Conservation (phyloP, 179 eudicot species). For the Spergularia azorica region DNA sequence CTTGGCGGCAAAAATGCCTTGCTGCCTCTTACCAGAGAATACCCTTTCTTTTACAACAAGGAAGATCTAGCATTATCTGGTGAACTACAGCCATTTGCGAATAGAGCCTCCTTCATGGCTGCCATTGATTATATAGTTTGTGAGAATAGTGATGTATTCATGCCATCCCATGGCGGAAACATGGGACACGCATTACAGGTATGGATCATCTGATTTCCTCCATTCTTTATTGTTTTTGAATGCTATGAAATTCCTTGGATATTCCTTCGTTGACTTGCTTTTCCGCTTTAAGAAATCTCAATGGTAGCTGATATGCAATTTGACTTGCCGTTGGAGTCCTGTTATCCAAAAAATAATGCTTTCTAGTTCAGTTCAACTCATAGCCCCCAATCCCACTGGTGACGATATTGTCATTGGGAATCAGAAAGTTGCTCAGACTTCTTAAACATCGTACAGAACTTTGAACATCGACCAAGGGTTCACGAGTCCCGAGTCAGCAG, state of each 20-base stretch:
- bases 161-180: conserved; percentile 98
- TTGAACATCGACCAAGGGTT: background rate
- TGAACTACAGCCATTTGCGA: conserved; percentile 69
- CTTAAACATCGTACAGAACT: background rate
- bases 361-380: no score
- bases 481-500: background rate
- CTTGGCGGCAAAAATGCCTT: conserved; percentile 83
- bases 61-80: conserved; percentile 81
- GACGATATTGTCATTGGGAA: no score
- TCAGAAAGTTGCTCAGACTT: no score
- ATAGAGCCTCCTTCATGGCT: conserved; percentile 77
- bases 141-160: conserved; percentile 85
- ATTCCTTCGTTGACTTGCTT: background rate
- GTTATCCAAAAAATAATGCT: no score
- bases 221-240: background rate
- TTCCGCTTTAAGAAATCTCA: background rate
- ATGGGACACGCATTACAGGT: conserved; percentile 98
- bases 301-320: no score
- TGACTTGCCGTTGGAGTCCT: no score
- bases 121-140: conserved; percentile 88
- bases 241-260: background rate
- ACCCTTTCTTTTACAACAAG: conserved; percentile 79
- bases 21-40: conserved; percentile 64
- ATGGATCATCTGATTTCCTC: background rate
- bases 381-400: no score